phyloP scores from a whole-genome alignment of 2,329 filamentous ascomycete species.

The Fusarium concolor region DNA sequence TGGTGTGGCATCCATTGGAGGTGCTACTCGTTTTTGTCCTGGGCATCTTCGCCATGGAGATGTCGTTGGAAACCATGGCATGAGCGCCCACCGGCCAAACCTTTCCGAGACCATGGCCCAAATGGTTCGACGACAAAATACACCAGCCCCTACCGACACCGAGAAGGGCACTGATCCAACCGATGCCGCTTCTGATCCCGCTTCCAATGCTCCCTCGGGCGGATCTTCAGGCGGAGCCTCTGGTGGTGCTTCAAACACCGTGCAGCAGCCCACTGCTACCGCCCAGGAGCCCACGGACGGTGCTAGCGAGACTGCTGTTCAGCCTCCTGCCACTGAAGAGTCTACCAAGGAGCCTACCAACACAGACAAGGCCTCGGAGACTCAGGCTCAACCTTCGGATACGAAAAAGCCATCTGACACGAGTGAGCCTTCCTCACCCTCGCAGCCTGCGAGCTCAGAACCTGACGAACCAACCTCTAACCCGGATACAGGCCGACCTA shows the following conservation, averaged over 20 bases:
- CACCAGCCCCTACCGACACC: constrained; percentile 39
- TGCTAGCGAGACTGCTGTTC: constrained; percentile 11
- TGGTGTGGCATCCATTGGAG: constrained; percentile 43
- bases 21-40: constrained; percentile 42
- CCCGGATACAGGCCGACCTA: constrained; percentile 38
- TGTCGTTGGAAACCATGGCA: constrained; percentile 36
- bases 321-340: constrained; percentile 24
- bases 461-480: constrained; percentile 41
- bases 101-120: constrained; percentile 63
- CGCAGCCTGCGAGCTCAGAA: constrained; percentile 34
- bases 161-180: constrained; percentile 16
- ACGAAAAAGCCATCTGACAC: constrained; percentile 32
- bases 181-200: background rate
- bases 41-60: constrained; percentile 44
- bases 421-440: constrained; percentile 42
- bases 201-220: constrained; percentile 12
- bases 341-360: constrained; percentile 23
- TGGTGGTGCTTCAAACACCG: constrained; percentile 18
- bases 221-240: constrained; percentile 28
- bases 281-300: constrained; percentile 27
- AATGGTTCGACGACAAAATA: constrained; percentile 70
- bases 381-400: constrained; percentile 21
- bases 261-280: constrained; percentile 15
- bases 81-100: constrained; percentile 41
- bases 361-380: constrained; percentile 18